Evolutionary conservation across 495 filamentous ascomycete species (phyloP), one percentile per base, ranked within the genome.

Genomic region (Daldinia vernicosa): DNA sequence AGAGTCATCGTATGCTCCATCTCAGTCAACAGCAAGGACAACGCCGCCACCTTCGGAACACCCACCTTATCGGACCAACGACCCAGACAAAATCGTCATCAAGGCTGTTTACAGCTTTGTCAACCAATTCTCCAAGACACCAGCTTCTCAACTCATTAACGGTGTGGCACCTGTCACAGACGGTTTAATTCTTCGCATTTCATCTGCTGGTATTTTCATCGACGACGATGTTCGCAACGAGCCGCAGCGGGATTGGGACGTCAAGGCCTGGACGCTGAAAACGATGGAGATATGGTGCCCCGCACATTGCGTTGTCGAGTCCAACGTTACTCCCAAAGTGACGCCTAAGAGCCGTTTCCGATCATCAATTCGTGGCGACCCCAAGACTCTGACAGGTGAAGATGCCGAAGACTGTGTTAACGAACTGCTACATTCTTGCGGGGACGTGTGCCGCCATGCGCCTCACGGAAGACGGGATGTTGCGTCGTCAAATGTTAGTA

Each of bases 261-360:
- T 98, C 78, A 98, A 98, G 77, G 94, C 95, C 17, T 98, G 95
- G 95, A 97, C 93, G 12, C 86, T 99, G 80, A 97, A 94, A 79
- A 83, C 89, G 27, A 89, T 95, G 70, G 95, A 99, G 84, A 90
- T 98, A 78, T 94, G 92, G 89, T 94, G 91, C 71, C 89, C 91
- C 32, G 76, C 81, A 28, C 83, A 87, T 70, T 81, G 77, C 24
- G 75, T 81, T 11, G 60, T 32, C 32, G 74, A 77, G n/a, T 65
- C 70, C 54, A 71, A 51, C 24, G 67, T 69, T 32, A 37, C 73
- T 11, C 77, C 82, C 35, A 84, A 81, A 40, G 80, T 76, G 50
- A 62, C 80, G 64, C 80, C 82, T 63, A 82, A 77, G 60, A 70
- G 59, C 57, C 76, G 76, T 45, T 77, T 77, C 59, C 71, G 70